Conservation (phyloP, 306 rosid species). For the Sophora flavescens region DNA sequence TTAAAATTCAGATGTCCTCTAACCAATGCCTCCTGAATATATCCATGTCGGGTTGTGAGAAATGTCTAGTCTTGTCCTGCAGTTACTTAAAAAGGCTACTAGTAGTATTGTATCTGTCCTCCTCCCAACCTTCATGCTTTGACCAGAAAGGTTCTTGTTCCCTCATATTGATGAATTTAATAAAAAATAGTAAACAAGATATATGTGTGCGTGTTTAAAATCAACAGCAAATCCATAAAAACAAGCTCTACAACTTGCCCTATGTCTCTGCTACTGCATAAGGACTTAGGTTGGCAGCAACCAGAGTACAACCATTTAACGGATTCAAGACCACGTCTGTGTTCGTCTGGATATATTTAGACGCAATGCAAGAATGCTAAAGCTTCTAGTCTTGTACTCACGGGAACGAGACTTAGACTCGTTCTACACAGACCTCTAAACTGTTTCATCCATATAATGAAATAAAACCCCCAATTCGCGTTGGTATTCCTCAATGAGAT, state of each 20-base stretch:
- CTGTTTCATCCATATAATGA: slow-evolving; percentile 1
- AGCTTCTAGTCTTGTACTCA: neutral
- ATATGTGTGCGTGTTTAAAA: neutral
- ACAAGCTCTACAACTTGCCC: neutral
- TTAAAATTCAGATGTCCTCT: too few relatives aligned
- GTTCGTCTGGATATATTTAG: neutral
- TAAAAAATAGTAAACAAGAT: neutral
- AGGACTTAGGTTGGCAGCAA: neutral
- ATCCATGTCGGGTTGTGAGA: neutral
- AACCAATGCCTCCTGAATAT: neutral
- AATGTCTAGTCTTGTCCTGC: neutral
- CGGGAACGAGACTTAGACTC: neutral
- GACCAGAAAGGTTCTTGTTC: neutral
- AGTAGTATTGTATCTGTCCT: neutral
- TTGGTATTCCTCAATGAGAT: neutral
- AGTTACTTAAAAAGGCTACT: neutral
- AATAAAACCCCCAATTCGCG: neutral
- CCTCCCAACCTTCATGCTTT: neutral
- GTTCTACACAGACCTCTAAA: neutral
- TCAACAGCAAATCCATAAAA: neutral
- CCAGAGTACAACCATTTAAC: neutral
- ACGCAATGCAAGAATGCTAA: neutral
- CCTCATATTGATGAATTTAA: neutral
- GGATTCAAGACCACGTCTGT: neutral
- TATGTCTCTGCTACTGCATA: neutral